Conservation (phyloP, 116 monocot genomes). For the Dioscorea cayenensis region DNA sequence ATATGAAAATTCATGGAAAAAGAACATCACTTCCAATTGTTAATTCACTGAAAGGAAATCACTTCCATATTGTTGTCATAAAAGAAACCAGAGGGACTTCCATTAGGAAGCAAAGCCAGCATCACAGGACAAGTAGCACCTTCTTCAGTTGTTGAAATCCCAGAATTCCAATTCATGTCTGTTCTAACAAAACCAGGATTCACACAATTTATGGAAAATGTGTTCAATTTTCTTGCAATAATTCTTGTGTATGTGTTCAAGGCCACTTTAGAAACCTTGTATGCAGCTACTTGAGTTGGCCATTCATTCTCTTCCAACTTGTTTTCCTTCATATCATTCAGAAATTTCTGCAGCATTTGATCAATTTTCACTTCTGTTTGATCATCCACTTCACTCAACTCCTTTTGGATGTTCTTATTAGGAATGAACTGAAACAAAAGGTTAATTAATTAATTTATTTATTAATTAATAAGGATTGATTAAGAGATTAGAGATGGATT, state of each 20-base stretch:
- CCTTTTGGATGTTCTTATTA: not conserved
- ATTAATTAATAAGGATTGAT: no score
- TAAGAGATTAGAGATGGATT: not conserved
- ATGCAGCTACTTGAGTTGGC: not conserved
- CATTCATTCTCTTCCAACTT: not conserved
- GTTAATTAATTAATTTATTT: no score
- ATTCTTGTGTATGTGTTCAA: constrained; percentile 25
- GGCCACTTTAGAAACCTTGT: constrained; percentile 22
- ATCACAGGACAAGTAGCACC: constrained; percentile 20
- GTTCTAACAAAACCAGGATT: constrained; percentile 28
- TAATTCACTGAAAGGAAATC: no score
- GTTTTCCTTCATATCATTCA: not conserved
- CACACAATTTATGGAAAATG: constrained; percentile 16
- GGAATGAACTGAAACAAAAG: not conserved
- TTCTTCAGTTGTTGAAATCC: constrained; percentile 20
- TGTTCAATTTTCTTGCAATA: constrained; percentile 8
- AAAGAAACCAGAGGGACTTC: constrained; percentile 10
- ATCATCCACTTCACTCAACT: not conserved
- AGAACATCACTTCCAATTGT: no score
- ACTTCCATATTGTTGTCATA: no score
- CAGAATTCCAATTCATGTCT: constrained; percentile 15
- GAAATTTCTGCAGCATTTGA: not conserved
- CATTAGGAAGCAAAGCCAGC: constrained; percentile 12
- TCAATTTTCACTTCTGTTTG: not conserved
- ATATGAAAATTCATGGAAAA: no score